A percentile compares a stretch with the other conserved stretches of the same genome.
Evolutionary conservation across 805 yeast species (phyloP).

Genomic region (Candida nanaspora): DNA sequence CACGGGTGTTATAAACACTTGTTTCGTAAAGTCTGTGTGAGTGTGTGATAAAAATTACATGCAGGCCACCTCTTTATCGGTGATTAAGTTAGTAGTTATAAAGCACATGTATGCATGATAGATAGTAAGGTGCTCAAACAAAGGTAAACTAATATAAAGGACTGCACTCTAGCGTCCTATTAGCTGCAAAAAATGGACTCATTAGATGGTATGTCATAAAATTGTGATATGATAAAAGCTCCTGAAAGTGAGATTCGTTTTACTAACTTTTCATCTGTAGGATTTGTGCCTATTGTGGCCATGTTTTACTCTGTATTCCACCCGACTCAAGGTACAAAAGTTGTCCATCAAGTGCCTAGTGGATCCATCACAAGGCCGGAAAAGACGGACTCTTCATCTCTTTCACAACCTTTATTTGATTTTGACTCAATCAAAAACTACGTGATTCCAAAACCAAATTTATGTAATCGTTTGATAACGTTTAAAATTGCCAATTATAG

Average conservation of each 20-base stretch:
- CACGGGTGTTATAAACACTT: too few species aligned
- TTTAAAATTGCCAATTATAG: slow-evolving; percentile 63
- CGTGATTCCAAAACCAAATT: slow-evolving; percentile 86
- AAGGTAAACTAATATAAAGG: too few species aligned
- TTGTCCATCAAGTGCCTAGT: slow-evolving; percentile 83
- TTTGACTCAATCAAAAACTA: slow-evolving; percentile 86
- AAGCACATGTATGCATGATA: too few species aligned
- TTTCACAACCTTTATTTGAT: slow-evolving; percentile 45
- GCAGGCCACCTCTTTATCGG: too few species aligned
- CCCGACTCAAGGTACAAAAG: slow-evolving; percentile 93
- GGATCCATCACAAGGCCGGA: slow-evolving; percentile 46
- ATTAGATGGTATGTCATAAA: neutral
- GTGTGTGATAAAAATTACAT: too few species aligned
- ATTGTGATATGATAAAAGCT: neutral
- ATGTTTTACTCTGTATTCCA: slow-evolving; percentile 89
- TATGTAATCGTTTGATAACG: slow-evolving; percentile 77
- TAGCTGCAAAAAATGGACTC: neutral
- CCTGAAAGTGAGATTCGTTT: neutral
- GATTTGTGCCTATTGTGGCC: slow-evolving; percentile 85
- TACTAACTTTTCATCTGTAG: slow-evolving; percentile 21
- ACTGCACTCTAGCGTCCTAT: neutral
- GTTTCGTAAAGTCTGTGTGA: too few species aligned
- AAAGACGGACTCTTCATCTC: slow-evolving; percentile 26
- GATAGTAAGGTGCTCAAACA: too few species aligned
- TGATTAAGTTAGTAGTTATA: too few species aligned